A percentile compares a stretch with the other conserved stretches of the same genome.
phyloP scores from a whole-genome alignment of 2,329 filamentous ascomycete genomes.

The Fusarium circinatum region DNA sequence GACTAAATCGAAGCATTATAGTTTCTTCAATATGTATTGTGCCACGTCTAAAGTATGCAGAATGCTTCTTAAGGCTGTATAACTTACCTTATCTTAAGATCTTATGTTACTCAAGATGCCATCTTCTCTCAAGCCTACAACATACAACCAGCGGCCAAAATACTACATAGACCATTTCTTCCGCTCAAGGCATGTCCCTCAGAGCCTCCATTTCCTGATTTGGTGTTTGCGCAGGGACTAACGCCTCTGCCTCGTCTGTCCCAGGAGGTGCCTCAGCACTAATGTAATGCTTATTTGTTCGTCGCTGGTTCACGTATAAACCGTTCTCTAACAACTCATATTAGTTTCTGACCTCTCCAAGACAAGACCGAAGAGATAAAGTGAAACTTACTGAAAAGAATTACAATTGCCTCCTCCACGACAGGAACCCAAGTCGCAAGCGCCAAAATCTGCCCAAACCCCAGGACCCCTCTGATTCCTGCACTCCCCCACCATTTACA shows the following conservation, averaged over 20 bases:
- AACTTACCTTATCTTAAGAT: too few species aligned
- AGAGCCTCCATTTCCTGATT: neutral
- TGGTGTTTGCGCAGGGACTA: fast-evolving
- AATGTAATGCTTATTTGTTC: fast-evolving
- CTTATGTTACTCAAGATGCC: too few species aligned
- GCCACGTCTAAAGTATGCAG: too few species aligned
- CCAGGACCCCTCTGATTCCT: neutral
- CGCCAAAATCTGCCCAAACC: neutral
- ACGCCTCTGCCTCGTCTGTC: neutral
- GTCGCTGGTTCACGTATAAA: neutral
- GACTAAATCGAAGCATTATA: too few species aligned
- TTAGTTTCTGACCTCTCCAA: neutral
- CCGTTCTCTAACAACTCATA: fast-evolving
- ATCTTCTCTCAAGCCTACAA: too few species aligned
- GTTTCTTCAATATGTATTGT: too few species aligned
- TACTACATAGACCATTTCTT: neutral
- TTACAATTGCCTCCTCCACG: fast-evolving
- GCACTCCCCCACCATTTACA: neutral
- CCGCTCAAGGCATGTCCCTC: neutral
- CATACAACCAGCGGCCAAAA: too few species aligned
- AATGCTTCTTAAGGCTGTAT: too few species aligned
- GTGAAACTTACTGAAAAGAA: neutral
- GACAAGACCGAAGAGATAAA: fast-evolving
- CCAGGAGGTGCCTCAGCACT: neutral
- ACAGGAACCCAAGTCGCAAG: neutral